phyloP scores from a whole-genome alignment of 805 yeast genomes.

The Cyberlindnera misumaiensis region DNA sequence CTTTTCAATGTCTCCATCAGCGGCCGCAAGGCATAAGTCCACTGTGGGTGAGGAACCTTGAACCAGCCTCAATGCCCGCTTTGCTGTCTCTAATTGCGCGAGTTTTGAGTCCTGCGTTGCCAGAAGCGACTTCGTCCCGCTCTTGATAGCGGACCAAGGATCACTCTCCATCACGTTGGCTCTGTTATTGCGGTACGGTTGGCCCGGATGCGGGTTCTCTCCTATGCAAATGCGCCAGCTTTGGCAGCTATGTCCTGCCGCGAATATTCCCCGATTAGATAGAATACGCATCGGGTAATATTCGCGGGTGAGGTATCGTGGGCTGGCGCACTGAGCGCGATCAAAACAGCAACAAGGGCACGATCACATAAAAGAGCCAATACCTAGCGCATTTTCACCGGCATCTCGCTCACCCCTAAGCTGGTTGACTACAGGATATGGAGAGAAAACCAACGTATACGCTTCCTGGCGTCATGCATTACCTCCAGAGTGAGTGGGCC shows the following conservation, averaged over 20 bases:
- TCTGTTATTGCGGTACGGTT: too few species aligned
- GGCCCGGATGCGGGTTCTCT: background rate
- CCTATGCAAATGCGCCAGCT: background rate
- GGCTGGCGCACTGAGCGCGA: too few species aligned
- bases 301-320: background rate
- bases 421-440: background rate
- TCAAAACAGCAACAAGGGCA: too few species aligned
- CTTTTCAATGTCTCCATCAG: constrained; percentile 28
- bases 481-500: constrained; percentile 56
- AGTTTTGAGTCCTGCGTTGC: constrained; percentile 6
- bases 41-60: constrained; percentile 5
- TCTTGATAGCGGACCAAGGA: constrained; percentile 9
- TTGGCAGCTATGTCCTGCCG: too few species aligned
- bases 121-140: constrained; percentile 1
- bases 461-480: constrained; percentile 50
- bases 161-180: constrained; percentile 8
- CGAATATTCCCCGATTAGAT: too few species aligned
- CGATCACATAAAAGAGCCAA: too few species aligned
- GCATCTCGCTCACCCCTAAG: too few species aligned
- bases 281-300: background rate
- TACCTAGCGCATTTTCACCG: too few species aligned
- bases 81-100: constrained; percentile 14
- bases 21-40: constrained; percentile 28
- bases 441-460: constrained; percentile 11
- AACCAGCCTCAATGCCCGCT: constrained; percentile 11